Conservation (phyloP, 768 basidiomycete genomes). For the Naganishia kalamii region DNA sequence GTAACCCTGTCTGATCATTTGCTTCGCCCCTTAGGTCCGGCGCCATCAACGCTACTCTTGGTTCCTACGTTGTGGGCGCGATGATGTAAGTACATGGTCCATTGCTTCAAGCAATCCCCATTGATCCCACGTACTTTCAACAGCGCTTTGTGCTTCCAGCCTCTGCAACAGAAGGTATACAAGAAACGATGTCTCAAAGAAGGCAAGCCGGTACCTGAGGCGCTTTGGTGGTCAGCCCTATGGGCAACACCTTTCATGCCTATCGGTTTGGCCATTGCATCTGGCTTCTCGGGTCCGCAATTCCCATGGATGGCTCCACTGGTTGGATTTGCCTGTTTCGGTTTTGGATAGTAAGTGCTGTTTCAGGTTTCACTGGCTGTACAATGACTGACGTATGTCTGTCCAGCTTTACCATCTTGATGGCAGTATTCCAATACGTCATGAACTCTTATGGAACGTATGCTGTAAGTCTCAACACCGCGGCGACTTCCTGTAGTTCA, state of each 20-base stretch:
- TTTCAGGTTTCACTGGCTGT: not conserved
- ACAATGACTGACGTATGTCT: not conserved
- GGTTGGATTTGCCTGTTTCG: slow-evolving; percentile 32
- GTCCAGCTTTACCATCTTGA: slow-evolving; percentile 29
- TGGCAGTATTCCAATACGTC: slow-evolving; percentile 35
- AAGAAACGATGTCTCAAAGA: slow-evolving; percentile 7
- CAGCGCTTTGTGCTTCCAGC: slow-evolving; percentile 32
- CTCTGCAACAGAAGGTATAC: slow-evolving; percentile 31
- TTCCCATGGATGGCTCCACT: slow-evolving; percentile 32
- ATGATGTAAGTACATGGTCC: slow-evolving; percentile 17
- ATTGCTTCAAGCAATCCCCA: not conserved
- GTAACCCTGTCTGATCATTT: not conserved
- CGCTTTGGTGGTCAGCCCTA: slow-evolving; percentile 33
- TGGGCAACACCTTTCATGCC: slow-evolving; percentile 35
- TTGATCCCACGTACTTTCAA: not conserved
- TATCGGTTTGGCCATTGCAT: slow-evolving; percentile 31
- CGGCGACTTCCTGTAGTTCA: not conserved
- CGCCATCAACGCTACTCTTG: slow-evolving; percentile 32
- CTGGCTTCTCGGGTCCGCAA: slow-evolving; percentile 28
- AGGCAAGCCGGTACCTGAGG: slow-evolving; percentile 26
- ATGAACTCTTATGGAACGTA: slow-evolving; percentile 37
- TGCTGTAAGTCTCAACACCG: slow-evolving; percentile 14
- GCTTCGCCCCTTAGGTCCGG: slow-evolving; percentile 23
- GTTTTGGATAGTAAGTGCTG: slow-evolving; percentile 28
- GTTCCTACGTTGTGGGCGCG: slow-evolving; percentile 34